These are phyloP conservation scores for Camelina hispida DNA, from an alignment of 345 rosid species.

Conservation along the genomic window DNA sequence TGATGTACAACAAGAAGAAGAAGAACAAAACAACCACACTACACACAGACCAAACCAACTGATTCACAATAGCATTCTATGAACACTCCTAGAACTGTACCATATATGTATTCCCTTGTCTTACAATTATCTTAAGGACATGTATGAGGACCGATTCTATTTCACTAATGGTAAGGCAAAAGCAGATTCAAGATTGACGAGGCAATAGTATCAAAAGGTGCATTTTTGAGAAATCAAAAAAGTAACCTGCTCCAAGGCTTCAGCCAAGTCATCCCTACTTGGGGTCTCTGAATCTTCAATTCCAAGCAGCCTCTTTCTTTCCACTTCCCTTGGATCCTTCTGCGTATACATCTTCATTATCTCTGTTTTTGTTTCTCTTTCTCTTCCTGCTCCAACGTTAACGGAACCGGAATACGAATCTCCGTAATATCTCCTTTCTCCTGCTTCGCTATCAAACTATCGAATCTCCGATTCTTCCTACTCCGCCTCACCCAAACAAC, in stretches of 20 bases:
- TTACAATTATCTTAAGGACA: slow-evolving; percentile 4
- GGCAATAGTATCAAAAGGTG: not conserved
- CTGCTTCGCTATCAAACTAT: slow-evolving; percentile 35
- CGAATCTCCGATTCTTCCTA: slow-evolving; percentile 35
- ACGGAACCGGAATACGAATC: slow-evolving; percentile 47
- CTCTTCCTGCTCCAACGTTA: slow-evolving; percentile 46
- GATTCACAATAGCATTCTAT: not conserved
- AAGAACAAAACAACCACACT: not conserved
- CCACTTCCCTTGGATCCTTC: slow-evolving; percentile 89
- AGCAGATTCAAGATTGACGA: not conserved
- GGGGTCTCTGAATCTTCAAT: slow-evolving; percentile 79
- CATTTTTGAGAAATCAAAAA: not conserved
- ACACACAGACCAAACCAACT: slow-evolving; percentile 9
- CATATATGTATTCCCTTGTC: slow-evolving; percentile 2
- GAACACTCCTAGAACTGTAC: slow-evolving; percentile 20
- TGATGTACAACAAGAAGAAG: not conserved
- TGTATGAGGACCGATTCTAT: slow-evolving; percentile 2
- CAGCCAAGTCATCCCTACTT: slow-evolving; percentile 84
- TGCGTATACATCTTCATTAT: slow-evolving; percentile 20
- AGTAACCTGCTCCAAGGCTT: slow-evolving; percentile 70
- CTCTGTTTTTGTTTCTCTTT: slow-evolving; percentile 36
- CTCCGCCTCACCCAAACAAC: slow-evolving; percentile 9
- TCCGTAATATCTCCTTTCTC: slow-evolving; percentile 49
- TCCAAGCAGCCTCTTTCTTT: slow-evolving; percentile 84
- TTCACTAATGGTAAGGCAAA: not conserved